A percentile compares a stretch with the other conserved stretches of the same genome.
These are phyloP conservation scores for Globisporangium yorkense DNA, from an alignment of 352 stramenopile genomes.

Conservation along the genomic window DNA sequence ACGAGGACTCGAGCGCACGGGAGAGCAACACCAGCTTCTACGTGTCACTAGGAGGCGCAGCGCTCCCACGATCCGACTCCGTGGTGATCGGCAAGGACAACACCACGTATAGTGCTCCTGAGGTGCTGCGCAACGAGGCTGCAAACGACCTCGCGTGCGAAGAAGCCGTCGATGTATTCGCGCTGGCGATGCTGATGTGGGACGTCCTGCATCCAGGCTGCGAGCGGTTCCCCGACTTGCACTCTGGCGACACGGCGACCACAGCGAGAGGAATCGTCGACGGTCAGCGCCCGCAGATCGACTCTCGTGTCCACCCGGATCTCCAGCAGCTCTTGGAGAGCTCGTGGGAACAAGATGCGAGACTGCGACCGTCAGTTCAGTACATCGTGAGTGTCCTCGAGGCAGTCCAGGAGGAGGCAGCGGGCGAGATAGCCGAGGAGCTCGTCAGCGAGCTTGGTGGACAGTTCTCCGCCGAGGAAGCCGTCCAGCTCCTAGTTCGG, in stretches of 20 bases:
- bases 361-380: constrained; percentile 32
- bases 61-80: too few species aligned
- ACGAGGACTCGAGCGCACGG: not conserved
- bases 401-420: constrained; percentile 52
- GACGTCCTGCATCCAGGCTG: constrained; percentile 50
- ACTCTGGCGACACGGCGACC: constrained; percentile 12
- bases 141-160: not conserved
- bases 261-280: constrained; percentile 14
- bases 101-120: not conserved
- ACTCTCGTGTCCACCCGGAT: constrained; percentile 22
- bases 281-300: constrained; percentile 35
- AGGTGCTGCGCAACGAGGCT: not conserved
- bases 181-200: constrained; percentile 54
- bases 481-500: constrained; percentile 32
- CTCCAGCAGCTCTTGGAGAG: constrained; percentile 49
- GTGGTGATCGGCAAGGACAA: not conserved
- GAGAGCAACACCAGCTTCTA: not conserved
- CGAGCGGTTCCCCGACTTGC: constrained; percentile 44
- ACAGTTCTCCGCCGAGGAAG: constrained; percentile 23
- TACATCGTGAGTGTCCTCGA: constrained; percentile 47
- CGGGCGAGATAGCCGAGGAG: constrained; percentile 32
- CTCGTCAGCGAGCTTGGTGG: constrained; percentile 30
- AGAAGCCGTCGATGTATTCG: constrained; percentile 56
- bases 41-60: not conserved
- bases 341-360: constrained; percentile 48